Percentiles rank a stretch among this genome's conserved stretches.
These are phyloP conservation scores for Rusavskia elegans DNA, from an alignment of 495 filamentous ascomycete genomes.

Conservation along the genomic window DNA sequence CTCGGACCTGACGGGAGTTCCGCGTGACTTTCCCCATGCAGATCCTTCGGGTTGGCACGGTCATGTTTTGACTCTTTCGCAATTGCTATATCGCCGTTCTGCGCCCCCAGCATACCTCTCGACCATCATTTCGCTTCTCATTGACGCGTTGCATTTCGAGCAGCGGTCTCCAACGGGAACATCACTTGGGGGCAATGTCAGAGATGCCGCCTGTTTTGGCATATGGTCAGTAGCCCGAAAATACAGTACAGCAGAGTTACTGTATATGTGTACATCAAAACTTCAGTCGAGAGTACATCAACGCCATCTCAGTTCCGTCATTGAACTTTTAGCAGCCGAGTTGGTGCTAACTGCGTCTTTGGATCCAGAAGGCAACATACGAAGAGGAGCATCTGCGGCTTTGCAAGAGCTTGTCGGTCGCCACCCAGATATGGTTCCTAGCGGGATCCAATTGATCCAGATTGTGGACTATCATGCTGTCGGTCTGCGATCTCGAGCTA, in stretches of 20 bases:
- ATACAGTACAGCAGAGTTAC: slow-evolving; percentile 67
- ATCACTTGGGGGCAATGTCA: slow-evolving; percentile 81
- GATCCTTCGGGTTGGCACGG: slow-evolving; percentile 84
- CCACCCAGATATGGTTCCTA: slow-evolving; percentile 65
- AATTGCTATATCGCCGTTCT: slow-evolving; percentile 66
- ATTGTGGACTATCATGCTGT: slow-evolving; percentile 87
- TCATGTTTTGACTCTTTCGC: slow-evolving; percentile 68
- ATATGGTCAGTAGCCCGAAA: slow-evolving; percentile 83
- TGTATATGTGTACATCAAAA: slow-evolving; percentile 35
- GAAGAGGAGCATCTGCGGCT: slow-evolving; percentile 80
- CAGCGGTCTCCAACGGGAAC: slow-evolving; percentile 64
- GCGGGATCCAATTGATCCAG: slow-evolving; percentile 76
- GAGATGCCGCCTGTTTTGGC: slow-evolving; percentile 91
- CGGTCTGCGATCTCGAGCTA: slow-evolving; percentile 66
- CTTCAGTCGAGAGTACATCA: slow-evolving; percentile 14
- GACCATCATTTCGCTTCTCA: slow-evolving; percentile 52
- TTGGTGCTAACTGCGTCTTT: slow-evolving; percentile 69
- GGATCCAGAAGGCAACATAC: slow-evolving; percentile 83
- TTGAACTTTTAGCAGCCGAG: slow-evolving; percentile 65
- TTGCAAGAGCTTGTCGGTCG: slow-evolving; percentile 88
- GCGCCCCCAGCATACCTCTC: slow-evolving; percentile 49
- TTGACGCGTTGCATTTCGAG: slow-evolving; percentile 69
- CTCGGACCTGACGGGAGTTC: too few relatives aligned
- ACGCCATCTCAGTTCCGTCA: slow-evolving; percentile 30
- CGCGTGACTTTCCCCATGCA: slow-evolving; percentile 43